Evolutionary conservation across 345 rosid species (phyloP), one percentile per base, ranked within the genome.

Genomic region (Gossypium turneri): DNA sequence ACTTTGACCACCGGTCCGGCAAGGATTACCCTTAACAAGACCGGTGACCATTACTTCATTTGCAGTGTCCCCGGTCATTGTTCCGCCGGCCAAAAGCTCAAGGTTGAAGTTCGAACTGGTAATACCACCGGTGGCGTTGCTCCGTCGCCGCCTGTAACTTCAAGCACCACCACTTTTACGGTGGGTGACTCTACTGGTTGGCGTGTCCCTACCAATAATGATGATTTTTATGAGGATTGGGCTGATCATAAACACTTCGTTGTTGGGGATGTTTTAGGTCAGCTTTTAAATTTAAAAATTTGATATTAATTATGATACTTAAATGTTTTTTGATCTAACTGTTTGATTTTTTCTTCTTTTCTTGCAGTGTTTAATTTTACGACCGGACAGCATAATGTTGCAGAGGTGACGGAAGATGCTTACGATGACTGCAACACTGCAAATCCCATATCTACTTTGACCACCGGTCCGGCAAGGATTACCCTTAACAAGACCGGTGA

Each of bases 141-240:
- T 56, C 60, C 60, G 2, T 19, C 60, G 1, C 55, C 55, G 12
- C 27, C 62, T 57, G 29, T 13, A 57, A 10, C 62, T 9, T 13
- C 62, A 57, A 57, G 27, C 10, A 11, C 20, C 27, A 9, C 60
- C 3, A 47, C 7, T 1, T 17, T 76, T 48, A 38, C 50, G 0
- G 92, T 88, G 2, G 92, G 89, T 60, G 87, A 20, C 70, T 8
- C 41, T 29, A 7, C 10, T 17, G 86, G 85, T 0, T 88, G 89
- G 92, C 9, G 0, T 52, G 13, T 4, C 12, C 85, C 85, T 53
- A 3, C 20, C 19, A 19, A 64, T 0, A 72, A 45, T 45, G 0
- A 25, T 56, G 56, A 57, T 67, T 56, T 77, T 25, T 87, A 85
- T 56, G 13, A 81, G 3, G 27, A 12, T 58, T 88, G 91, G 91